Evolutionary conservation across 176 grass and related monocot genomes (phyloP), one percentile per base, ranked within the genome.

Genomic region (Carex parvula): DNA sequence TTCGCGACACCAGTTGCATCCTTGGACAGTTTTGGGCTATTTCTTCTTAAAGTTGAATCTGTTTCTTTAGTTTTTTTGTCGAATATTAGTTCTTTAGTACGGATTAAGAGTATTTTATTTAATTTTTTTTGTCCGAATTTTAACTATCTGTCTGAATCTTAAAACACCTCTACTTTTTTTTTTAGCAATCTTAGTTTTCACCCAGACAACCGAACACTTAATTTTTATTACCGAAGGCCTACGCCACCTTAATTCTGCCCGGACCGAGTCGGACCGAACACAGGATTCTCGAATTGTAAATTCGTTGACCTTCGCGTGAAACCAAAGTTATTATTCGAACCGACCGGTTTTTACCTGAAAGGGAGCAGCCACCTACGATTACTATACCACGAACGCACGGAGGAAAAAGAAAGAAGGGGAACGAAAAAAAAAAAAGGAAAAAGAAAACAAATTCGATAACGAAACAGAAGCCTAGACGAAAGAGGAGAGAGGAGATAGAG

Each of bases 211-310:
- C 26, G 0, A 26, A 26, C 26, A 26, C n/a, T n/a, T n/a, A n/a
- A n/a, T 26, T 1, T 26, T 26, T 26, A 26, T 26, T 26, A 0
- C 26, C 26, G 26, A 26, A 26, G 26, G 26, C 26, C 26, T 26
- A 26, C 26, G 26, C 26, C 26, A 26, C 26, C 68, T 68, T 39
- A 68, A 85, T 72, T 79, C 84, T 72, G 71, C 83, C 85, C 75
- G 60, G 74, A 56, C 81, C 81, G 64, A 65, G 32, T 61, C 86
- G 80, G 41, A 81, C 22, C 84, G 70, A 71, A 84, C 55, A 87
- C 81, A 26, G 63, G 70, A 87, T 87, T 93, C 88, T 76, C 86
- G 80, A 78, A 42, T 71, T 21, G 37, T 21, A 50, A 55, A 30
- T 17, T 33, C 1, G 22, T 32, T 56, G 6, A 30, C 8, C 21